Evolutionary conservation across 78 protist species (phyloP), one percentile per base, ranked within the genome.

Genomic region (Tieghemostelium lacteum): DNA sequence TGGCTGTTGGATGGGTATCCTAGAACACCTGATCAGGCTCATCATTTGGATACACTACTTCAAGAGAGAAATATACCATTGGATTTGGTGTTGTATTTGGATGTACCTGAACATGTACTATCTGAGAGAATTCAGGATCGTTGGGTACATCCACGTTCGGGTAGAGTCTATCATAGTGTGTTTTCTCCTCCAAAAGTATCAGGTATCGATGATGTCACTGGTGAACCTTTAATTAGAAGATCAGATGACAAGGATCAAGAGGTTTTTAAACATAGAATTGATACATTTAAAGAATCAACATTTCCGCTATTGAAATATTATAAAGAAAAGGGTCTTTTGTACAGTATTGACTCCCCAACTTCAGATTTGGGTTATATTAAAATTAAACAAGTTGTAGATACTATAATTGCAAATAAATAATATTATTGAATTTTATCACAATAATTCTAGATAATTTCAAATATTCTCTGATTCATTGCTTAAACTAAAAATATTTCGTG

Each of bases 211-310:
- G 98, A 98, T 33, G 77, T 88, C 34, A 97, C 99, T 2, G 98
- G 99, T 2, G 99, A 98, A 69, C 98, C 98, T 14, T 95, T 98
- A 36, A 37, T 94, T 10, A 92, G 93, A 62, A 94, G 99, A 34
- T 28, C 93, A 20, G 99, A 98, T 60, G 99, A 98, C 93, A 97
- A 88, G 19, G 97, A 60, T 29, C 95, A 62, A 29, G 33, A 71
- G 40, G 76, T 71, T 40, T 36, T 86, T 49, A 34, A 49, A 61
- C 37, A 86, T 55, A 58, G 93, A 52, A 87, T 87, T 54, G 40
- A 87, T 14, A 87, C 93, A 1, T 69, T 64, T 37, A 72, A 72
- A 20, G 40, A 72, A 42, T 61, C 40, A 0, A 87, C 93, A 20
- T 24, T 87, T 40, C 93, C 93, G 28, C 69, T 87, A 17, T 37